Conservation (phyloP, 495 filamentous ascomycete species). For the Talaromyces trachyspermus region DNA sequence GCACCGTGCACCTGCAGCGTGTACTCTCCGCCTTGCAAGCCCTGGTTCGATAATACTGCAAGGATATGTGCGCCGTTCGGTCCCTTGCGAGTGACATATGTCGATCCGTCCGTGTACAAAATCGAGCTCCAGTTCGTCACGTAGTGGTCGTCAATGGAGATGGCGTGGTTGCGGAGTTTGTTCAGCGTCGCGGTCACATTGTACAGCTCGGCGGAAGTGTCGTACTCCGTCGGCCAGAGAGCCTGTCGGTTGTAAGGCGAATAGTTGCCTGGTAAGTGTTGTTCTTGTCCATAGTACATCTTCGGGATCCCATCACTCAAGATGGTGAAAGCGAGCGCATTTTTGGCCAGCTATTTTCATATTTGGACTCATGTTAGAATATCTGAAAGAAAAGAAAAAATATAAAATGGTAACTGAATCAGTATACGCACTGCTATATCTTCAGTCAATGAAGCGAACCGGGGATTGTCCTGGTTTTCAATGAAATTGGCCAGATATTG, state of each 20-base stretch:
- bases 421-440: conserved; percentile 32
- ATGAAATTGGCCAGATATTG: conserved; percentile 55
- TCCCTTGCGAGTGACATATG: conserved; percentile 54
- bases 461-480: conserved; percentile 62
- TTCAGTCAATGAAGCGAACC: conserved; percentile 48
- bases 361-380: too few relatives aligned
- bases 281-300: conserved; percentile 60
- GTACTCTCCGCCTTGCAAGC: conserved; percentile 31
- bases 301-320: conserved; percentile 55
- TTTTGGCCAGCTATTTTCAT: conserved; percentile 43
- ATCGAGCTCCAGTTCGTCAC: conserved; percentile 40
- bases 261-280: conserved; percentile 47
- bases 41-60: conserved; percentile 49
- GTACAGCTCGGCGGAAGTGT: conserved; percentile 49
- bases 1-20: conserved; percentile 34
- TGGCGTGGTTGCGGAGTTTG: conserved; percentile 48
- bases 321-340: conserved; percentile 61
- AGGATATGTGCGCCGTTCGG: conserved; percentile 41
- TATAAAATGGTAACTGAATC: not conserved
- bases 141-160: conserved; percentile 39
- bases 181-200: conserved; percentile 48
- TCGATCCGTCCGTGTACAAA: conserved; percentile 43
- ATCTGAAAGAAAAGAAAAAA: too few relatives aligned
- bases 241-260: conserved; percentile 61
- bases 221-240: conserved; percentile 50